A percentile compares a stretch with the other conserved stretches of the same genome.
phyloP scores from a whole-genome alignment of 2,329 filamentous ascomycete species.

The Trichoderma cornu-damae region DNA sequence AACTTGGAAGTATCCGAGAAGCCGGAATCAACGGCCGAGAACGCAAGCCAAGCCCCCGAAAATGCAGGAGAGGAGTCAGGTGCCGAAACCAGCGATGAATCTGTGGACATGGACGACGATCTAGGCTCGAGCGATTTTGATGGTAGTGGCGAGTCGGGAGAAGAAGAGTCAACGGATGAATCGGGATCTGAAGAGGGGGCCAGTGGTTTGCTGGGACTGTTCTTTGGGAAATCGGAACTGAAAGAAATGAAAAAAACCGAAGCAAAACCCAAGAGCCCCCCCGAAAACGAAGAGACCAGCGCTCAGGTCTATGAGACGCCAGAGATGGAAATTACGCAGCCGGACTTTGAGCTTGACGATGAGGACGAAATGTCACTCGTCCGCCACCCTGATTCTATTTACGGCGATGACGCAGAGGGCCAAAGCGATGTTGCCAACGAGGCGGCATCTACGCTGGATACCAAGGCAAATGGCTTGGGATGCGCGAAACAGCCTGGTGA shows the following conservation, averaged over 20 bases:
- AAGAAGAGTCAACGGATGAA: constrained; percentile 36
- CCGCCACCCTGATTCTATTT: constrained; percentile 28
- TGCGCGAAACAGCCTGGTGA: neutral
- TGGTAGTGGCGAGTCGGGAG: constrained; percentile 38
- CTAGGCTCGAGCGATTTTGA: constrained; percentile 53
- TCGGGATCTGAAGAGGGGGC: constrained; percentile 42
- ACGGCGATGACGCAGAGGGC: constrained; percentile 15
- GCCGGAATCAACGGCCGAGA: constrained; percentile 24
- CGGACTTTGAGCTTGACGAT: constrained; percentile 22
- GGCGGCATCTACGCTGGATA: neutral
- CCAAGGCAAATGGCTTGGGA: neutral
- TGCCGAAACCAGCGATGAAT: constrained; percentile 57
- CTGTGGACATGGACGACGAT: constrained; percentile 64
- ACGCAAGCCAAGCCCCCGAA: constrained; percentile 22
- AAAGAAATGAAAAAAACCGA: constrained; percentile 46
- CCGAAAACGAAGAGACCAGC: constrained; percentile 24
- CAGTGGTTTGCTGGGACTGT: constrained; percentile 48
- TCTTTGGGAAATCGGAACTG: constrained; percentile 56
- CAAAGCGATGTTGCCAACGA: neutral
- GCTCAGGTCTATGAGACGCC: constrained; percentile 25
- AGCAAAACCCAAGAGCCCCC: constrained; percentile 18
- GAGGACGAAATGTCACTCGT: constrained; percentile 35
- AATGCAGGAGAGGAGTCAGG: constrained; percentile 27
- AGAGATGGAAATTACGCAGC: constrained; percentile 13
- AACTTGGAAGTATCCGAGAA: constrained; percentile 35